A percentile compares a stretch with the other conserved stretches of the same genome.
These are phyloP conservation scores for Maudiozyma serrabonitensis DNA, from an alignment of 805 yeast genomes.

Conservation along the genomic window DNA sequence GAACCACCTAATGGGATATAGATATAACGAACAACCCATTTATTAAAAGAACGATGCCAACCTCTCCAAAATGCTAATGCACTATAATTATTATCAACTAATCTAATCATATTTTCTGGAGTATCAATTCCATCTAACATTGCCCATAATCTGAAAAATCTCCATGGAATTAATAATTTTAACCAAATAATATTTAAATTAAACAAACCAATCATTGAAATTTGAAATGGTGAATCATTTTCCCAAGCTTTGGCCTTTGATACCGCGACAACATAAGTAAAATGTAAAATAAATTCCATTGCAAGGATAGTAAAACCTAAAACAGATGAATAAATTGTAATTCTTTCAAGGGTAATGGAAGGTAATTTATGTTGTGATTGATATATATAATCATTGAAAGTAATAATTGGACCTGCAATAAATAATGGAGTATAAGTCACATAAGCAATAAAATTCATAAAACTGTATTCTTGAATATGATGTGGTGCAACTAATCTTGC, in stretches of 20 bases:
- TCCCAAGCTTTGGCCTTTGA: constrained; percentile 85
- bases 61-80: constrained; percentile 97
- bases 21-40: constrained; percentile 82
- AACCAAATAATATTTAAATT: constrained; percentile 89
- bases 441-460: constrained; percentile 65
- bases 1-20: constrained; percentile 90
- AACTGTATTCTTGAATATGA: constrained; percentile 48
- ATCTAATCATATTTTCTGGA: constrained; percentile 95
- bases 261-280: constrained; percentile 86
- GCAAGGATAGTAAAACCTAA: constrained; percentile 63
- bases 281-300: constrained; percentile 87
- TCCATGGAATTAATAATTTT: constrained; percentile 89
- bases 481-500: constrained; percentile 58
- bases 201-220: constrained; percentile 88
- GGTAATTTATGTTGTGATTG: constrained; percentile 55
- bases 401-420: constrained; percentile 89
- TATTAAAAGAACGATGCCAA: constrained; percentile 92
- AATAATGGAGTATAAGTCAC: constrained; percentile 78
- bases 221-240: constrained; percentile 82
- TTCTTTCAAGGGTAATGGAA: constrained; percentile 47
- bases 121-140: constrained; percentile 88
- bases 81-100: constrained; percentile 89
- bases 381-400: constrained; percentile 82
- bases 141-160: constrained; percentile 89
- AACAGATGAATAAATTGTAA: constrained; percentile 53